Evolutionary conservation across 1,284 basidiomycete genomes (phyloP).

Genomic region (Schizophyllum amplum): DNA sequence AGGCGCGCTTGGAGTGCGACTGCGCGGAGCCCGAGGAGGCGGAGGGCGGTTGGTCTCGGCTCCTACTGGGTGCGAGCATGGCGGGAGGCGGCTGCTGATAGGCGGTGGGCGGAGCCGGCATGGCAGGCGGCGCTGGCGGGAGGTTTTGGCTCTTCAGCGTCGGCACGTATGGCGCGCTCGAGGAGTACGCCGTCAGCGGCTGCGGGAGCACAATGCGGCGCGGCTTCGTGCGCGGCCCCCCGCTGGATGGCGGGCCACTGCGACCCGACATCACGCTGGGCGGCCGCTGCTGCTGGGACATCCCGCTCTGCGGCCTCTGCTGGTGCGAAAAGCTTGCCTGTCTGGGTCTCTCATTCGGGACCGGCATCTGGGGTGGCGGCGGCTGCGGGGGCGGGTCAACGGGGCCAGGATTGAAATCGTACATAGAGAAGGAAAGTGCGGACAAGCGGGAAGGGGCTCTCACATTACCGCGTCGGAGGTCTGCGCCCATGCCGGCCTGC

Average conservation of each 20-base stretch:
- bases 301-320: too few relatives aligned
- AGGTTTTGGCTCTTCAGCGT: slow-evolving; percentile 15
- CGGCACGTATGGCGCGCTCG: slow-evolving; percentile 5
- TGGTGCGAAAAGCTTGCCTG: too few relatives aligned
- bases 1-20: not conserved
- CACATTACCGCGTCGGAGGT: not conserved
- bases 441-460: not conserved
- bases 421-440: not conserved
- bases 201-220: slow-evolving; percentile 16
- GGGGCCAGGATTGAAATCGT: not conserved
- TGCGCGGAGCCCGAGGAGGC: not conserved
- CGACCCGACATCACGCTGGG: not conserved
- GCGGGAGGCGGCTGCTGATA: not conserved
- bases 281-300: not conserved
- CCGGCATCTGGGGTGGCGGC: not conserved
- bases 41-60: not conserved
- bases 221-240: not conserved
- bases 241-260: not conserved
- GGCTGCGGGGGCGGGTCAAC: not conserved
- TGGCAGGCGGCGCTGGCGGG: slow-evolving; percentile 21
- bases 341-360: too few relatives aligned
- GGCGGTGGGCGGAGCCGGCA: not conserved
- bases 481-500: not conserved
- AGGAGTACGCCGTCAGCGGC: slow-evolving; percentile 12
- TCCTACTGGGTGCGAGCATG: not conserved